These are phyloP conservation scores for Globisporangium rhizosaccharum DNA, from an alignment of 352 stramenopile genomes.

Conservation along the genomic window DNA sequence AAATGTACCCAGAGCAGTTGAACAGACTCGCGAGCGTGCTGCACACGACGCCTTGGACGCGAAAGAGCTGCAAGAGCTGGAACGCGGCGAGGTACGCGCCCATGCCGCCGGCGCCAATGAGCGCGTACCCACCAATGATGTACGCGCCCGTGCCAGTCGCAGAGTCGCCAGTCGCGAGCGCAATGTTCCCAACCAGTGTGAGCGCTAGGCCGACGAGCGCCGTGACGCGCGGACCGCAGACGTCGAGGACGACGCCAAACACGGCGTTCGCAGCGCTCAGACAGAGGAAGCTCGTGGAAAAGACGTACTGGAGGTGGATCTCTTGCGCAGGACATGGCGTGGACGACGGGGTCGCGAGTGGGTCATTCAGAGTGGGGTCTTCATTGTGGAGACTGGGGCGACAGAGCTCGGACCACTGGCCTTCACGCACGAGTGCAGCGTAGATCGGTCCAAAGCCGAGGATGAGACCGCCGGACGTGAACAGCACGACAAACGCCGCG, in stretches of 20 bases:
- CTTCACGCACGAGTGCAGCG: slow-evolving; percentile 52
- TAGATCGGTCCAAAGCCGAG: slow-evolving; percentile 77
- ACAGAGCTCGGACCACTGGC: slow-evolving; percentile 69
- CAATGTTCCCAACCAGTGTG: slow-evolving; percentile 49
- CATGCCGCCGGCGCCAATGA: slow-evolving; percentile 66
- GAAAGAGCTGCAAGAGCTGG: slow-evolving; percentile 75
- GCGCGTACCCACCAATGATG: slow-evolving; percentile 66
- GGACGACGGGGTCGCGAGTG: not conserved
- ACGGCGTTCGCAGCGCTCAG: slow-evolving; percentile 76
- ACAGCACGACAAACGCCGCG: slow-evolving; percentile 49
- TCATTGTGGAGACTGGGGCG: slow-evolving; percentile 2
- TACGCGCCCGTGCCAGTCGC: slow-evolving; percentile 32
- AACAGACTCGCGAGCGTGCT: slow-evolving; percentile 80
- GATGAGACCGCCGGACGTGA: slow-evolving; percentile 65
- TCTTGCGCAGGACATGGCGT: slow-evolving; percentile 55
- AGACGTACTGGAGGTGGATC: slow-evolving; percentile 70
- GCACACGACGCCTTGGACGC: slow-evolving; percentile 71
- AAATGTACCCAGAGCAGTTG: slow-evolving; percentile 83
- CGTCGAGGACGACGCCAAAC: slow-evolving; percentile 71
- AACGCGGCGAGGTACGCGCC: slow-evolving; percentile 74
- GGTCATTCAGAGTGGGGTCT: not conserved
- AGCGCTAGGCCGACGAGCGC: slow-evolving; percentile 49
- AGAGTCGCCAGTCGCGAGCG: slow-evolving; percentile 52
- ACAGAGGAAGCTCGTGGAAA: slow-evolving; percentile 73
- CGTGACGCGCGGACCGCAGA: slow-evolving; percentile 52